phyloP scores from a whole-genome alignment of 108 stramenopile genomes.

The Stephanodiscus minutulus region DNA sequence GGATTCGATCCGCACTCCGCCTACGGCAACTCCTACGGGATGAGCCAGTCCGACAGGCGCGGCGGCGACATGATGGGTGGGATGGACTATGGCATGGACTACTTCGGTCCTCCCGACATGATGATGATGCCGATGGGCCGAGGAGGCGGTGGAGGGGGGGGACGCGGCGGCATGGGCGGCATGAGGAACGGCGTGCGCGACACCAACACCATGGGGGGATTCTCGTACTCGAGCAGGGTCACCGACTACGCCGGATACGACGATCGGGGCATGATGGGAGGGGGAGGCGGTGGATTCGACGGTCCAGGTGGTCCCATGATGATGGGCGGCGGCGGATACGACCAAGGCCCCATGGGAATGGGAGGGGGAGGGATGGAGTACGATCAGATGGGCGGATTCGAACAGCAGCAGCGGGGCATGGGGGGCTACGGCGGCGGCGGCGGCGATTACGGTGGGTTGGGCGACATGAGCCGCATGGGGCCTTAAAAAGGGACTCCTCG shows the following conservation, averaged over 20 bases:
- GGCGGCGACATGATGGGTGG: background rate
- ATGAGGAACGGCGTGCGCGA: slow-evolving; percentile 11
- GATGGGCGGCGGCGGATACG: slow-evolving; percentile 1
- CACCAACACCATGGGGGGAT: slow-evolving; percentile 13
- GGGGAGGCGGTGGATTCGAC: background rate
- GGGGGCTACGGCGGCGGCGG: background rate
- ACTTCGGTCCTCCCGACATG: slow-evolving; percentile 15
- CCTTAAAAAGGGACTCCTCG: background rate
- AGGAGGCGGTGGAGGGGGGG: background rate
- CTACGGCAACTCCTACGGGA: background rate
- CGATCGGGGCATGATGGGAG: background rate
- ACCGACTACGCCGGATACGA: slow-evolving; percentile 5
- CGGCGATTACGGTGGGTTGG: background rate
- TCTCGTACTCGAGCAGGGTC: slow-evolving; percentile 28
- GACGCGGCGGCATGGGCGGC: background rate
- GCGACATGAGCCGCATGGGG: slow-evolving; percentile 4
- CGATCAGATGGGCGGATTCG: background rate
- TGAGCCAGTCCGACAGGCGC: slow-evolving; percentile 2
- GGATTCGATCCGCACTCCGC: slow-evolving; percentile 2
- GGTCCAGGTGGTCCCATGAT: background rate
- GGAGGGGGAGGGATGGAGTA: background rate
- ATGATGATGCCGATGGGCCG: slow-evolving; percentile 1
- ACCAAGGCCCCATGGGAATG: background rate
- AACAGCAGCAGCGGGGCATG: no score
- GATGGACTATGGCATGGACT: slow-evolving; percentile 11